These are phyloP conservation scores for Tetrahymena thermophila DNA, from an alignment of 73 alveolate genomes.

Conservation along the genomic window DNA sequence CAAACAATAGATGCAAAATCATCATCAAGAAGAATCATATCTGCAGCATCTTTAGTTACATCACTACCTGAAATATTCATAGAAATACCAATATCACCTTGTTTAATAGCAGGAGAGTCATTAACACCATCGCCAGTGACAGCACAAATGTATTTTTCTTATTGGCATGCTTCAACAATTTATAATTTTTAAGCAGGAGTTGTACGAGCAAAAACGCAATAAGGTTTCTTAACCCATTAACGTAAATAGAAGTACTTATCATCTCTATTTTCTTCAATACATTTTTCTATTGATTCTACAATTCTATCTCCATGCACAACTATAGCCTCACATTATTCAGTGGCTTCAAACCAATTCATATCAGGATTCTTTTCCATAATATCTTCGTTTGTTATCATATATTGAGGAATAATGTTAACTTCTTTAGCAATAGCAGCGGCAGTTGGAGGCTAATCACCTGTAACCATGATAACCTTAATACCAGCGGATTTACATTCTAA, in stretches of 20 bases:
- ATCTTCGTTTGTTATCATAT: constrained; percentile 45
- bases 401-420: constrained; percentile 63
- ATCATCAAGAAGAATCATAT: constrained; percentile 93
- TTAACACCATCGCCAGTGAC: constrained; percentile 92
- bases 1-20: constrained; percentile 83
- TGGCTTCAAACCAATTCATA: constrained; percentile 58
- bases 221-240: constrained; percentile 77
- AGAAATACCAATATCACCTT: constrained; percentile 87
- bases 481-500: constrained; percentile 87
- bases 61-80: constrained; percentile 97
- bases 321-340: constrained; percentile 52
- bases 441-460: constrained; percentile 91
- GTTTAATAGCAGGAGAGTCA: constrained; percentile 92
- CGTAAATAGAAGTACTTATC: constrained; percentile 51
- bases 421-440: constrained; percentile 89
- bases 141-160: constrained; percentile 78
- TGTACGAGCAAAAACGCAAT: constrained; percentile 87
- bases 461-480: constrained; percentile 93
- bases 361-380: constrained; percentile 45
- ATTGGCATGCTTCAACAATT: constrained; percentile 86
- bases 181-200: constrained; percentile 83
- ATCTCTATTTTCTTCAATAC: constrained; percentile 47
- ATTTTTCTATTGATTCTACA: constrained; percentile 42
- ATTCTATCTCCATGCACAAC: constrained; percentile 80
- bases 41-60: constrained; percentile 99